These are phyloP conservation scores for Comarum palustre DNA, from an alignment of 306 rosid species.

Conservation along the genomic window DNA sequence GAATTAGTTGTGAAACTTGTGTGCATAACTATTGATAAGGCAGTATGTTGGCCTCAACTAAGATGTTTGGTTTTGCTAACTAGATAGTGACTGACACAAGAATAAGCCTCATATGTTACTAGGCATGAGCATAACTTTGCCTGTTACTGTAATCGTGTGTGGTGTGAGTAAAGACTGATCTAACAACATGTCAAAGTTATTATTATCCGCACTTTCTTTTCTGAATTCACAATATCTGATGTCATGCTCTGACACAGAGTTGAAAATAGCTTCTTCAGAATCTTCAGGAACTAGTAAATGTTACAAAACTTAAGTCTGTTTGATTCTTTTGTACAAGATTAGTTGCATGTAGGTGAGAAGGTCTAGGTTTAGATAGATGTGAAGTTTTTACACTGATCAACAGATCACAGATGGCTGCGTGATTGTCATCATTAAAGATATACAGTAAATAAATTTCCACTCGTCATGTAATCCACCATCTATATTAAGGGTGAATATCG, in stretches of 20 bases:
- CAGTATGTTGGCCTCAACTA: background rate
- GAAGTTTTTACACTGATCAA: background rate
- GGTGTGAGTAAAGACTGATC: conserved; percentile 3
- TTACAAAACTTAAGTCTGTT: background rate
- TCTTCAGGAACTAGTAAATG: background rate
- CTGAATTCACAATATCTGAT: background rate
- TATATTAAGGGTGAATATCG: background rate
- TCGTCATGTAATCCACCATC: background rate
- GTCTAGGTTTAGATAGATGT: background rate
- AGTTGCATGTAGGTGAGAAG: background rate
- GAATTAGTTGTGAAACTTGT: background rate
- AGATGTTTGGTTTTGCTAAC: conserved; percentile 9
- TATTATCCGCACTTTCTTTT: background rate
- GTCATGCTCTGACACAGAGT: background rate
- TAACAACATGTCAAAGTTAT: background rate
- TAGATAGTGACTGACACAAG: background rate
- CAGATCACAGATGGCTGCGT: background rate
- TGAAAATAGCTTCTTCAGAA: background rate
- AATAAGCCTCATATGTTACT: background rate
- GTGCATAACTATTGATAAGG: background rate
- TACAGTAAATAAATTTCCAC: background rate
- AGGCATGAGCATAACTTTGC: conserved; percentile 4
- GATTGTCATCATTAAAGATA: background rate
- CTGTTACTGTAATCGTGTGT: background rate
- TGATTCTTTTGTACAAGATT: background rate